phyloP scores from a whole-genome alignment of 2,329 filamentous ascomycete genomes.

The Thelonectria discophora region DNA sequence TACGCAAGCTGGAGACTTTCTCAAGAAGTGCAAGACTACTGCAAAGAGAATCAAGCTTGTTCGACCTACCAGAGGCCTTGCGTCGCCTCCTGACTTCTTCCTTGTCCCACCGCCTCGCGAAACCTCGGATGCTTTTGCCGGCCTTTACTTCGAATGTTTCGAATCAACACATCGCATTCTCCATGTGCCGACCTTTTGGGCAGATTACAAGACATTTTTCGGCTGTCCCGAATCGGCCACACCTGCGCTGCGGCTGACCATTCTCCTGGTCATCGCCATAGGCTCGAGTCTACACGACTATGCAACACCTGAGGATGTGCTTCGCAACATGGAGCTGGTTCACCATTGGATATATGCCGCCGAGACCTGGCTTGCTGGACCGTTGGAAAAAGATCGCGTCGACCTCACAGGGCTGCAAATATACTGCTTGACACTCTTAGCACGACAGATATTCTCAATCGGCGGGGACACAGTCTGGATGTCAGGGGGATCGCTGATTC shows the following conservation, averaged over 20 bases:
- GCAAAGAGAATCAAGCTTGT: constrained; percentile 7
- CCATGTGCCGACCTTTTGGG: constrained; percentile 61
- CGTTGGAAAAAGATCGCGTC: constrained; percentile 47
- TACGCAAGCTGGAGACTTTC: not conserved
- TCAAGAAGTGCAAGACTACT: constrained; percentile 7
- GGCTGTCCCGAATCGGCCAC: constrained; percentile 40
- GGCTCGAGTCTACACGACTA: constrained; percentile 48
- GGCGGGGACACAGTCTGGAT: constrained; percentile 54
- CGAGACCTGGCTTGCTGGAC: constrained; percentile 52
- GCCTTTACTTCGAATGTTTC: constrained; percentile 59
- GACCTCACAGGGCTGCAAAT: constrained; percentile 50
- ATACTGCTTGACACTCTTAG: constrained; percentile 50
- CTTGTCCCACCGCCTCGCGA: constrained; percentile 42
- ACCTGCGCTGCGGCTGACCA: constrained; percentile 44
- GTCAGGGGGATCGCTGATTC: constrained; percentile 51
- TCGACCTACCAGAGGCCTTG: constrained; percentile 6
- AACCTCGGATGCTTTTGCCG: constrained; percentile 52
- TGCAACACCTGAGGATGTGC: constrained; percentile 31
- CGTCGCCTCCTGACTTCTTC: not conserved
- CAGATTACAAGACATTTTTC: constrained; percentile 60
- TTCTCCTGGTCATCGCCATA: constrained; percentile 53
- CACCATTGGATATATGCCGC: constrained; percentile 53
- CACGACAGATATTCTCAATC: constrained; percentile 53
- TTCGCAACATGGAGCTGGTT: constrained; percentile 39
- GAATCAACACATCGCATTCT: constrained; percentile 62